Base-by-base conservation (phyloP, 2,329 filamentous ascomycete genomes). In the Fusarium subglutinans region DNA sequence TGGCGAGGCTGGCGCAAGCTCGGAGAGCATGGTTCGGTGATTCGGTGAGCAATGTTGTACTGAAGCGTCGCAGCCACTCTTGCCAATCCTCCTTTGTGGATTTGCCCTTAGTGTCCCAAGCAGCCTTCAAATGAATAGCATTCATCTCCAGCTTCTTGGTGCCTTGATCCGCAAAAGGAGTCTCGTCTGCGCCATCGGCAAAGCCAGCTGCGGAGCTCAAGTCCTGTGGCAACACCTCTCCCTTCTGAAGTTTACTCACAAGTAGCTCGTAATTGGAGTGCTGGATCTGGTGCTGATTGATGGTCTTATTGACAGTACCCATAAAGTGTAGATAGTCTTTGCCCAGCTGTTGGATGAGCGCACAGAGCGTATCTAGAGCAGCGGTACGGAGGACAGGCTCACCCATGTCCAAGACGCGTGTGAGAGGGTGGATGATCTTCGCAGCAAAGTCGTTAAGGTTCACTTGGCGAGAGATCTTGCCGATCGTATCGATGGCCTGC, bases 51-150 rank as follows among this genome's bases (percentile, higher is more conserved):
- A 99, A 87, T 63, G 98, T 97, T 40, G 98, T 96, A 80, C 96
- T 98, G 84, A 99, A 98, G 35, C 96, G 90, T 70, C 97, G 91
- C 83, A 99, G 94, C 96, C 96, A 99, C 82, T 99, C 96, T 78
- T 98, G 94, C 96, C 96, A 99, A 83, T 99, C 96, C 80, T 99
- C 96, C 78, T 95, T 95, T 15, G 96, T 99, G 0, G 96, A 98
- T 80, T 98, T 98, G 69, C 97, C 95, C 67, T 93, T 95, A 1
- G 97, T 96, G 77, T 98, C 96, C 96, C 96, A 99, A 1, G 97
- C 96, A 73, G 93, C 93, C 83, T 98, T 98, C 28, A 99, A 87
- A 85, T 99, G 97, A 73, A 98, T 95, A 57, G 98, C 95, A 76
- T 99, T 99, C 82, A 98, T 96, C 70, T 97, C 95, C 40, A 98